Conservation (phyloP, 2,329 filamentous ascomycete genomes). For the Aspergillus luchuensis region DNA sequence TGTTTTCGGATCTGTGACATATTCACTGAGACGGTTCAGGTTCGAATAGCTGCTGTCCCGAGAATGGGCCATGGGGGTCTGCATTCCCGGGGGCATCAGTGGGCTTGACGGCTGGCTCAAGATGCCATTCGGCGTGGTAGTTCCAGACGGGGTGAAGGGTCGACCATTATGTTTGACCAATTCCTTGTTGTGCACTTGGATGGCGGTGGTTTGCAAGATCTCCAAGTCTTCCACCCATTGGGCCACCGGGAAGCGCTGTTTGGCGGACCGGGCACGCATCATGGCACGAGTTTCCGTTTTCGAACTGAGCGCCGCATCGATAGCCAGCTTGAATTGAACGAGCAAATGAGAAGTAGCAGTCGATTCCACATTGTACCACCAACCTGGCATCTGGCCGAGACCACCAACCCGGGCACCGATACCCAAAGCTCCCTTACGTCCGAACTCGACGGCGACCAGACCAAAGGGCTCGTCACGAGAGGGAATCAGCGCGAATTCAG, state of each 20-base stretch:
- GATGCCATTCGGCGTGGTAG: slow-evolving; percentile 29
- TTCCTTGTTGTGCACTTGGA: slow-evolving; percentile 56
- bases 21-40: slow-evolving; percentile 30
- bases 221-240: slow-evolving; percentile 67
- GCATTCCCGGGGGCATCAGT: slow-evolving; percentile 30
- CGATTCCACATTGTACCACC: slow-evolving; percentile 69
- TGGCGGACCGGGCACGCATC: slow-evolving; percentile 65
- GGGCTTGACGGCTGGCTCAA: slow-evolving; percentile 24
- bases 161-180: slow-evolving; percentile 30
- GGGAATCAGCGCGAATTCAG: slow-evolving; percentile 69
- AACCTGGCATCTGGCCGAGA: slow-evolving; percentile 69
- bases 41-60: slow-evolving; percentile 28
- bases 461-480: slow-evolving; percentile 69
- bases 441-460: slow-evolving; percentile 68
- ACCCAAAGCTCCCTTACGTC: slow-evolving; percentile 66
- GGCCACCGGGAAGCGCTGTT: slow-evolving; percentile 67
- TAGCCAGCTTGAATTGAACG: slow-evolving; percentile 65
- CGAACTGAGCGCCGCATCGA: slow-evolving; percentile 60
- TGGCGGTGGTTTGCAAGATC: slow-evolving; percentile 61
- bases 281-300: slow-evolving; percentile 56
- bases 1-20: slow-evolving; percentile 32
- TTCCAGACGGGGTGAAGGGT: slow-evolving; percentile 42
- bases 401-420: slow-evolving; percentile 67
- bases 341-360: slow-evolving; percentile 63
- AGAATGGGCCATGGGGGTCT: slow-evolving; percentile 32